These are phyloP conservation scores for Retiboletus flavoniger DNA, from an alignment of 1,284 basidiomycete genomes.

Conservation along the genomic window DNA sequence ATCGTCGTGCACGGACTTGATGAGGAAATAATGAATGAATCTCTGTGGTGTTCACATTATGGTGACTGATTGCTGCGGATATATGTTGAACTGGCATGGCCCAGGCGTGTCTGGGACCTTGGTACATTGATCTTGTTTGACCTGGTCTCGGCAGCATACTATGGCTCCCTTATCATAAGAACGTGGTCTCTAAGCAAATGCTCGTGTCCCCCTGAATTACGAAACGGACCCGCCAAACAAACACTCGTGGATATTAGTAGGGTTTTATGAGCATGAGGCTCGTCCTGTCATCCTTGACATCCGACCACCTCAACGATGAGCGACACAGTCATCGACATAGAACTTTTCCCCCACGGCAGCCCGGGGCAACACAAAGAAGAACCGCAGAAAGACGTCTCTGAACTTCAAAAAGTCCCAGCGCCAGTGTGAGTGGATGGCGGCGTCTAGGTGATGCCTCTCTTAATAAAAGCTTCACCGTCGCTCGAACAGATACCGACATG, in stretches of 20 bases:
- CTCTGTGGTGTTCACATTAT: no score
- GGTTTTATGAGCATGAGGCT: conserved; percentile 1
- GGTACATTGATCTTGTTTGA: background rate
- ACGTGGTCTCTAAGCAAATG: no score
- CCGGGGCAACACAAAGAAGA: conserved; percentile 11
- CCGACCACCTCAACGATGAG: conserved; percentile 16
- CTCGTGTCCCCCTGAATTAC: conserved; percentile 12
- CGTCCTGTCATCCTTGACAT: background rate
- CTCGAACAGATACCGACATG: conserved; percentile 34
- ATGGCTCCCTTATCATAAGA: no score
- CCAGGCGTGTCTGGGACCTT: background rate
- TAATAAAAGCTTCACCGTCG: background rate
- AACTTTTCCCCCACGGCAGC: background rate
- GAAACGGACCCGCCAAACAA: conserved; percentile 2
- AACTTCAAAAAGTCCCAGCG: conserved; percentile 26
- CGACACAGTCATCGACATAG: conserved; percentile 12
- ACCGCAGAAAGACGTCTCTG: conserved; percentile 18
- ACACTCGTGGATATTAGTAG: conserved; percentile 8
- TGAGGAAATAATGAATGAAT: background rate
- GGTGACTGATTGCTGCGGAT: background rate
- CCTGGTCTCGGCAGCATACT: background rate
- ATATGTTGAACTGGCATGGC: background rate
- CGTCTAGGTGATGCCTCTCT: background rate
- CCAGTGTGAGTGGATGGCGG: conserved; percentile 26
- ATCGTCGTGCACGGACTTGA: background rate